Base-by-base conservation (phyloP, 495 filamentous ascomycete genomes). In the Talaromyces stipitatus region DNA sequence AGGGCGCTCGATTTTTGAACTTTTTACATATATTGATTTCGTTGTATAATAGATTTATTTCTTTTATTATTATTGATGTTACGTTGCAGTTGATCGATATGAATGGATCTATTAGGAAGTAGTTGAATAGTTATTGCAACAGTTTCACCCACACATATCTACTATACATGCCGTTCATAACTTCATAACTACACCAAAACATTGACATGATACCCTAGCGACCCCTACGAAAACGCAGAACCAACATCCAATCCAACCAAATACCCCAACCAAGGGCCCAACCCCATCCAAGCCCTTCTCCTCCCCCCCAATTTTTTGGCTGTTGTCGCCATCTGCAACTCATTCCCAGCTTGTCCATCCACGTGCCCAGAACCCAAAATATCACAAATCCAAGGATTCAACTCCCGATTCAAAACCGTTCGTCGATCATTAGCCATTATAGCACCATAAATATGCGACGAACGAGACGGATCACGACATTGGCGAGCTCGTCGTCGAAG, bases 21-120 rank as follows among this genome's bases (percentile, higher is more conserved):
- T 14, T 28, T 51, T 51, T 45, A 45, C 16, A 51, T 26, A 51
- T 30, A 30, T 51, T 51, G 24, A 51, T 51, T 51, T 51, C 14
- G 48, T 30, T 51, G 48, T 51, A 51, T 51, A 29, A 51, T 51
- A 51, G 48, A 51, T 51, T 28, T 30, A 16, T 51, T 30, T 51
- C 22, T 14, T 51, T 50, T 30, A 18, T 51, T 16, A 12, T 30
- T 30, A 51, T 51, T 51, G 48, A 51, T 26, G 48, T 51, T 22
- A 51, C 45, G 45, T 24, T 51, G 7, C 48, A 18, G n/a, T 51
- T 51, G 14, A 26, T 50, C 22, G 27, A 51, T 51, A 30, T 30
- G 48, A 30, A 30, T 51, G 27, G 28, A 27, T 30, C 20, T 26
- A 30, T 51, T 51, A 41, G 36, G 45, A 48, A 24, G 10, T n/a